Evolutionary conservation across 1,139 yeast genomes (phyloP).

Genomic region (Pichia sp.): DNA sequence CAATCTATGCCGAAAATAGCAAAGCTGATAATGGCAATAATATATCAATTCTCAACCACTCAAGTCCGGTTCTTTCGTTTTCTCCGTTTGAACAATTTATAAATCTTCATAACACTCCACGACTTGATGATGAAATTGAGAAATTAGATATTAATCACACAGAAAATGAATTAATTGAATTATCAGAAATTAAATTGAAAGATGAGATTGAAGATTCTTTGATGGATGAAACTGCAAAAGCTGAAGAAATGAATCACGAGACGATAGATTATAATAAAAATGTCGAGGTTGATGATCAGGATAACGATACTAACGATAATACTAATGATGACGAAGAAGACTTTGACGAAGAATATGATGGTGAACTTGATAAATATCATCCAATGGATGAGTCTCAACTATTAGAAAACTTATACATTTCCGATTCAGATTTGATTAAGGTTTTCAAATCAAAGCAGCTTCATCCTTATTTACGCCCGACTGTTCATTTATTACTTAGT

Average conservation of each 20-base stretch:
- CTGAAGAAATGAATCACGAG: no score
- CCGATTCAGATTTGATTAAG: constrained; percentile 25
- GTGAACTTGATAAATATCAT: constrained; percentile 7
- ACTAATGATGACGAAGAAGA: not conserved
- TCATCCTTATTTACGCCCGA: constrained; percentile 23
- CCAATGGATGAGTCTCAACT: constrained; percentile 32
- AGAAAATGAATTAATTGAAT: no score
- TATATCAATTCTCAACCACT: no score
- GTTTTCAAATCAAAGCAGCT: constrained; percentile 20
- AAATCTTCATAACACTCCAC: not conserved
- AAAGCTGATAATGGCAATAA: no score
- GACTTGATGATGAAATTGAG: not conserved
- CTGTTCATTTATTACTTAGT: constrained; percentile 24
- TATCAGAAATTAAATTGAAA: no score
- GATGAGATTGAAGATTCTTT: no score
- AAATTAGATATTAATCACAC: no score
- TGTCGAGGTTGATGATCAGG: not conserved
- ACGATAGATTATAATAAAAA: not conserved
- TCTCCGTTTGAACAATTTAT: constrained; percentile 2
- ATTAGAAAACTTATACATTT: constrained; percentile 24
- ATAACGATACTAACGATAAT: not conserved
- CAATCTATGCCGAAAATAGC: no score
- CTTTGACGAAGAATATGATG: not conserved
- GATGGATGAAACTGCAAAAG: no score
- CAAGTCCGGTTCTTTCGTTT: not conserved